These are phyloP conservation scores for Hypoxylon fragiforme DNA, from an alignment of 495 filamentous ascomycete genomes.

Conservation along the genomic window DNA sequence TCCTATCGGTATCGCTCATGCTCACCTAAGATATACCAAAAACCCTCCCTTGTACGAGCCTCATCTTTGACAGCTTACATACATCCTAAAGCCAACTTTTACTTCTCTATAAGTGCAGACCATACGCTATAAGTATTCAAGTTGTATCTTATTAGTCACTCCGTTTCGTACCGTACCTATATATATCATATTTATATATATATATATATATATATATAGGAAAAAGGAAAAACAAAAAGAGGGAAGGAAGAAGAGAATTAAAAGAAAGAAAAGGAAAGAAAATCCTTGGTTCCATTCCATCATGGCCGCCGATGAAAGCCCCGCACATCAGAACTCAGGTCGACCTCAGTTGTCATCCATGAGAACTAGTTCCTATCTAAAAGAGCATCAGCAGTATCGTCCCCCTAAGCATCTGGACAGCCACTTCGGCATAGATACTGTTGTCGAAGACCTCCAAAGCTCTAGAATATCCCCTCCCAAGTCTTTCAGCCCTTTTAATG, in stretches of 20 bases:
- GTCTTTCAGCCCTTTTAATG: slow-evolving; percentile 51
- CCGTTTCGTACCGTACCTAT: no score
- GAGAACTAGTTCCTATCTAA: slow-evolving; percentile 70
- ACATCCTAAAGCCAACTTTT: no score
- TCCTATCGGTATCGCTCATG: background rate
- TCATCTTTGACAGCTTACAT: background rate
- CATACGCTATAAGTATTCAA: no score
- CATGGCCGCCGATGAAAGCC: slow-evolving; percentile 44
- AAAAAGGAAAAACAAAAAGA: no score
- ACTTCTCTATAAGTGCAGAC: no score
- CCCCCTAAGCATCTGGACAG: slow-evolving; percentile 56
- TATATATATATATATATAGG: no score
- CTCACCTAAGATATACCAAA: background rate
- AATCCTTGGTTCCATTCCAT: slow-evolving; percentile 1
- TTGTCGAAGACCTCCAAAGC: slow-evolving; percentile 52
- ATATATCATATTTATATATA: no score
- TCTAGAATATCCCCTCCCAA: slow-evolving; percentile 40
- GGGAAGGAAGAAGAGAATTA: no score
- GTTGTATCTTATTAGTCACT: no score
- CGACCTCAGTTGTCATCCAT: slow-evolving; percentile 55
- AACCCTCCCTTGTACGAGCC: background rate
- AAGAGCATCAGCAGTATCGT: slow-evolving; percentile 76
- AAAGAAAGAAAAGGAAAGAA: no score
- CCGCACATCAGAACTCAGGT: slow-evolving; percentile 32
- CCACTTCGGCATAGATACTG: slow-evolving; percentile 57